Evolutionary conservation across 2,329 filamentous ascomycete species (phyloP), one percentile per base, ranked within the genome.

Genomic region (Claviceps monticola): DNA sequence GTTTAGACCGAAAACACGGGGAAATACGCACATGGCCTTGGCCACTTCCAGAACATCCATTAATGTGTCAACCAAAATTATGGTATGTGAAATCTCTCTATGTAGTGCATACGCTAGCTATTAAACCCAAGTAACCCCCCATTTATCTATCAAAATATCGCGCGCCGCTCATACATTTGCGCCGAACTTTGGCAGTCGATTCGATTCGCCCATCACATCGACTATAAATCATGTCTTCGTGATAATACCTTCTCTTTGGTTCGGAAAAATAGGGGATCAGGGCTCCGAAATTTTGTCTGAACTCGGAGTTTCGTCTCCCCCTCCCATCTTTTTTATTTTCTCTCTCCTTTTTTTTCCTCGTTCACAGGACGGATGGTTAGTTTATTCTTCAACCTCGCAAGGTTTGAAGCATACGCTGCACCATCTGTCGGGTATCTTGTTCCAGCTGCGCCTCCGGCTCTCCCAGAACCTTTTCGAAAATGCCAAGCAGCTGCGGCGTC

Each of bases 361-460:
- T 5, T 46, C 23, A 34, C 29, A 16, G 44, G 48, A n/a, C 39
- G 36, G 29, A 44, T 44, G 36, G 6, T 46, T 7, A 9, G 5
- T 7, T 16, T 37, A 7, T 23, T 2, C 14, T 38, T 53, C n/a
- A 55, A 17, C 51, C 45, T 29, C 48, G 39, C 50, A 76, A 63
- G 23, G 65, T 62, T 62, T 69, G 71, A 54, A 86, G 82, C 50
- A 85, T 77, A 63, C 82, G 75, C 59, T 79, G 72, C 45, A 91
- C 73, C 61, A 84, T 74, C 56, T 74, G 70, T 54, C 85, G 79
- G 9, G 83, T 88, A 69, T 84, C 81, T 8, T 79, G 74, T 61
- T 85, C 83, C 43, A 93, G 74, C 72, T 93, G 86, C 54, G 87
- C 84, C 66, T 85, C 76, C 1, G 86, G 85, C 47, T 80, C 76